Conservation (phyloP, 2,329 filamentous ascomycete genomes). For the Aspergillus fumigatiaffinis region DNA sequence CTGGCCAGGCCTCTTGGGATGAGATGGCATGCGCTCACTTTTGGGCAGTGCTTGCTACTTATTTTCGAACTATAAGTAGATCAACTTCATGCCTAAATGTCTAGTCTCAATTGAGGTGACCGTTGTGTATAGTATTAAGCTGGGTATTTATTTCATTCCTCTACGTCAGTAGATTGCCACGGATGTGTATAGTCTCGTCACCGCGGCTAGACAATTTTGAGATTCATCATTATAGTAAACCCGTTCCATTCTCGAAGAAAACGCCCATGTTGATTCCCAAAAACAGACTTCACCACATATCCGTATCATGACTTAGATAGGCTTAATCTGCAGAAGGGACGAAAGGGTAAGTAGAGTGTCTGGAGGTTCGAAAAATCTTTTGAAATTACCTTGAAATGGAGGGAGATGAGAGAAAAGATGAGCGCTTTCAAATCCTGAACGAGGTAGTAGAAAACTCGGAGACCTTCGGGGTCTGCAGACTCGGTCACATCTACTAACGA, state of each 20-base stretch:
- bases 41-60: not conserved
- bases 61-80: not conserved
- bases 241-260: not conserved
- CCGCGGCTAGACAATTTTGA: not conserved
- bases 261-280: constrained; percentile 7
- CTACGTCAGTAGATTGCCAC: not conserved
- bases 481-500: constrained; percentile 96
- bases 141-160: not conserved
- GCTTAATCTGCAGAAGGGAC: constrained; percentile 45
- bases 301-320: constrained; percentile 38
- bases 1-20: not conserved
- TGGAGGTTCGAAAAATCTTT: not conserved
- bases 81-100: not conserved
- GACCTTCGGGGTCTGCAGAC: constrained; percentile 89
- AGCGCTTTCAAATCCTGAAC: constrained; percentile 96
- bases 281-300: not conserved
- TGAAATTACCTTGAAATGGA: constrained; percentile 81
- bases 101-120: not conserved
- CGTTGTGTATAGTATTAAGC: not conserved
- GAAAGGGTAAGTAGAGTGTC: not conserved
- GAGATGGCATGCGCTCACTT: not conserved
- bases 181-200: constrained; percentile 5
- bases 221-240: not conserved
- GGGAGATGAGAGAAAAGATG: constrained; percentile 90
- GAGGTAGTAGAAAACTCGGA: constrained; percentile 97